Percentiles rank a stretch among this genome's conserved stretches.
Conservation (phyloP, 1,284 basidiomycete genomes). For the Heterobasidion occidentale region DNA sequence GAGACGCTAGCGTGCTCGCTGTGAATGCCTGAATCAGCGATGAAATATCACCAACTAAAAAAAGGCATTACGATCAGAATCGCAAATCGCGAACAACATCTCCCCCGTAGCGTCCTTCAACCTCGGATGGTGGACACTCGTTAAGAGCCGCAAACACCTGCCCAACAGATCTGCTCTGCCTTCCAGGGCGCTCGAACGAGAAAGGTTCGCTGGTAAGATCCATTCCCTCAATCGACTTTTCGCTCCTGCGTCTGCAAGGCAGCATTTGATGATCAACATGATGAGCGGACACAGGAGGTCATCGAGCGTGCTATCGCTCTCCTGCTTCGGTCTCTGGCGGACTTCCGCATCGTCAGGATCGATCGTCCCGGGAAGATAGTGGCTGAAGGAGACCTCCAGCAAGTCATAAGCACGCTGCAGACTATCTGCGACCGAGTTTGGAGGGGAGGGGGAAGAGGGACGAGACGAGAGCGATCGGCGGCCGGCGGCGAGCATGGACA, state of each 20-base stretch:
- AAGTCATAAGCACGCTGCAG: constrained; percentile 58
- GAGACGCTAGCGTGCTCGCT: constrained; percentile 63
- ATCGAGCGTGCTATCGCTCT: constrained; percentile 54
- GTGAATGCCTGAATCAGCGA: constrained; percentile 4
- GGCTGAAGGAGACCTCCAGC: constrained; percentile 49
- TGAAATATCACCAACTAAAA: not conserved
- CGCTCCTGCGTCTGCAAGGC: constrained; percentile 50
- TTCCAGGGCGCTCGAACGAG: constrained; percentile 72
- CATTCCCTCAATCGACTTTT: constrained; percentile 50
- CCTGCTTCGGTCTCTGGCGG: constrained; percentile 39
- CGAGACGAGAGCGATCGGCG: constrained; percentile 47
- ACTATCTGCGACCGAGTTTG: constrained; percentile 35
- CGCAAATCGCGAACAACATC: constrained; percentile 75
- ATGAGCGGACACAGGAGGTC: constrained; percentile 72
- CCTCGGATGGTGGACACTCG: constrained; percentile 61
- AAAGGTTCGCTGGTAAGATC: constrained; percentile 70
- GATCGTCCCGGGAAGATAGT: constrained; percentile 58
- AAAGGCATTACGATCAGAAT: constrained; percentile 60
- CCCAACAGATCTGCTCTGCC: constrained; percentile 67
- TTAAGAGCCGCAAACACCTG: constrained; percentile 70
- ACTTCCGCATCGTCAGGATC: constrained; percentile 59
- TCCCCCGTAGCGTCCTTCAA: constrained; percentile 78
- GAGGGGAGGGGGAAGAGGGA: constrained; percentile 36
- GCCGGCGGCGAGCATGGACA: constrained; percentile 48
- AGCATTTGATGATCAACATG: constrained; percentile 65